Conservation (phyloP, 2,329 filamentous ascomycete genomes). For the Colletotrichum australisinense region DNA sequence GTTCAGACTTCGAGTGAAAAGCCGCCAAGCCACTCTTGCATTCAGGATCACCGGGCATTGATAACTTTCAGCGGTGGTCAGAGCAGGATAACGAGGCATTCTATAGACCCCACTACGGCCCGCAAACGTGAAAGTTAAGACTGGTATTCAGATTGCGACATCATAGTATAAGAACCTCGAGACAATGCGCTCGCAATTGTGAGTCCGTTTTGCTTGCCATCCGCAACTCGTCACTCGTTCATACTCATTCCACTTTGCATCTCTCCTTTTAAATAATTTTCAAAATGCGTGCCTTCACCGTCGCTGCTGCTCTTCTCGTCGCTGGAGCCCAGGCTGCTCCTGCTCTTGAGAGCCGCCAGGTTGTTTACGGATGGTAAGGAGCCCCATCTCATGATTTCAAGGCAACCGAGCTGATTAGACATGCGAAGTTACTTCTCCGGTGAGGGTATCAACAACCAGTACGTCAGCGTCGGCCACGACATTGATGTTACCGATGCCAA, state of each 20-base stretch:
- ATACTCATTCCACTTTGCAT: background rate
- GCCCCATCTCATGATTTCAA: background rate
- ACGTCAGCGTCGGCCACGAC: conserved; percentile 16
- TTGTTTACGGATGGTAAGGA: conserved; percentile 21
- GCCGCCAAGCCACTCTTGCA: background rate
- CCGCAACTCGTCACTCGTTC: background rate
- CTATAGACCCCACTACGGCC: background rate
- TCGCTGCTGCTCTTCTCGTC: conserved; percentile 9
- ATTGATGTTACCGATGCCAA: background rate
- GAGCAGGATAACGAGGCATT: background rate
- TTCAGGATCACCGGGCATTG: background rate
- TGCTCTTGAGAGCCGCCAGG: conserved; percentile 10
- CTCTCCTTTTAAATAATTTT: background rate
- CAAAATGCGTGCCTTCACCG: conserved; percentile 15
- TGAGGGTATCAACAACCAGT: conserved; percentile 10
- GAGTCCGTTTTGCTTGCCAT: background rate
- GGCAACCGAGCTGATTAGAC: background rate
- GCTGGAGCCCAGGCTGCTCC: conserved; percentile 21
- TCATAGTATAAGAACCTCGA: conserved; percentile 12
- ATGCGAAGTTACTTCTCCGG: conserved; percentile 13
- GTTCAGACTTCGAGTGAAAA: background rate
- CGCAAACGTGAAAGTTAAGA: background rate
- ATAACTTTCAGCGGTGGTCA: background rate
- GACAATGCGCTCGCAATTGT: no score
- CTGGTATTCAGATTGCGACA: background rate